These are phyloP conservation scores for Citrullus mucosospermus DNA, from an alignment of 306 rosid genomes.

Conservation along the genomic window DNA sequence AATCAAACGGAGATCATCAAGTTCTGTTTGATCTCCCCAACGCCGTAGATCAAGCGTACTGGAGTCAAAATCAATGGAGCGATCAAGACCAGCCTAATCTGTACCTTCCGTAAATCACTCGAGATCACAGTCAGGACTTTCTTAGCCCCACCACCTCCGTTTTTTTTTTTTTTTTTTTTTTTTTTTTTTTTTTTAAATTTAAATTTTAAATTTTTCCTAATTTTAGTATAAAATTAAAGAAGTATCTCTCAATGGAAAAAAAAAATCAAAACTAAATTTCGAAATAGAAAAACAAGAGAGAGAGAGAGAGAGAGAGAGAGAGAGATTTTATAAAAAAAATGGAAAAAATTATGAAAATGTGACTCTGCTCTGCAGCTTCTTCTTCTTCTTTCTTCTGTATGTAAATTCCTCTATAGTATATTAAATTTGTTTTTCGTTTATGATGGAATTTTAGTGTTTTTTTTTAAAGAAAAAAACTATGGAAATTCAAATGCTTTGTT, in stretches of 20 bases:
- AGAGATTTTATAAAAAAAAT: not conserved
- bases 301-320: not conserved
- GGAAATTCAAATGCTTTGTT: not conserved
- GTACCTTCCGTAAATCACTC: conserved; percentile 65
- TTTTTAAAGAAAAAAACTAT: not conserved
- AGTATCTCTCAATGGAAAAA: not conserved
- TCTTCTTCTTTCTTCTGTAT: not conserved
- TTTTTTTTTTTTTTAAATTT: not conserved
- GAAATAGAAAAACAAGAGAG: not conserved
- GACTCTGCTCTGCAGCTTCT: not conserved
- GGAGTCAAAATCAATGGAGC: conserved; percentile 78
- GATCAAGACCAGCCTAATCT: conserved; percentile 58
- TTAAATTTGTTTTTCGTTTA: not conserved
- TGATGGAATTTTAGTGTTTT: not conserved
- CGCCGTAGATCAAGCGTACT: conserved; percentile 79
- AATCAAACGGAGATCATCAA: conserved; percentile 42
- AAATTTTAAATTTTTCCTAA: not conserved
- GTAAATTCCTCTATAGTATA: not conserved
- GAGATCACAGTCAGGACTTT: not conserved
- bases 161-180: not conserved
- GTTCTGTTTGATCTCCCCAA: conserved; percentile 72
- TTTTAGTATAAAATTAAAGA: not conserved
- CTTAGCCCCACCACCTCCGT: not conserved
- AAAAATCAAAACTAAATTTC: not conserved
- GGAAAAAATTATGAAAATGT: not conserved